Evolutionary conservation across 805 yeast genomes (phyloP).

Genomic region (Phaffomyces antillensis): DNA sequence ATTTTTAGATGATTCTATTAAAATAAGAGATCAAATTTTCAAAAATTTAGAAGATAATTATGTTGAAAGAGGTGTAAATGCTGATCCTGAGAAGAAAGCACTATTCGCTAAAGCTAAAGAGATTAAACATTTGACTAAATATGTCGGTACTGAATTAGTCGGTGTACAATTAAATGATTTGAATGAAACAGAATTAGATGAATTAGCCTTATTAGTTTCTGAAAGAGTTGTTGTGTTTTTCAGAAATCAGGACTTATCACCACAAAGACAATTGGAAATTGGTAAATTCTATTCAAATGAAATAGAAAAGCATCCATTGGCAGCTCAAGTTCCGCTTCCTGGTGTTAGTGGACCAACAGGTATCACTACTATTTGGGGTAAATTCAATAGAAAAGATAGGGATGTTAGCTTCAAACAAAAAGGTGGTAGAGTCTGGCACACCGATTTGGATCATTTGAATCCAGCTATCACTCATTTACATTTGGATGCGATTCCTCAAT

Average conservation of each 20-base stretch:
- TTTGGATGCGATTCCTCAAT: constrained; percentile 39
- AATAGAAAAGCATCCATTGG: constrained; percentile 35
- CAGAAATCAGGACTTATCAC: constrained; percentile 14
- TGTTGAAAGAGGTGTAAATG: constrained; percentile 30
- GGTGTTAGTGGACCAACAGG: constrained; percentile 22
- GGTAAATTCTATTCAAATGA: constrained; percentile 24
- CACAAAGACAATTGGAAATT: constrained; percentile 13
- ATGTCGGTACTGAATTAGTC: constrained; percentile 43
- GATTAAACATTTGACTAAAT: constrained; percentile 36
- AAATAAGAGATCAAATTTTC: constrained; percentile 23
- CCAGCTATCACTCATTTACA: constrained; percentile 49
- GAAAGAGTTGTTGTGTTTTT: constrained; percentile 47
- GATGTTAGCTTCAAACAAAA: constrained; percentile 3
- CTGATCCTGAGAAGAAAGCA: constrained; percentile 37
- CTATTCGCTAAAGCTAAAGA: constrained; percentile 34
- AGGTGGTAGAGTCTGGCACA: constrained; percentile 35
- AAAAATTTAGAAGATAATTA: constrained; percentile 26
- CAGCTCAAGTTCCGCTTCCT: constrained; percentile 27
- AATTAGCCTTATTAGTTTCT: constrained; percentile 39
- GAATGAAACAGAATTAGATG: constrained; percentile 37
- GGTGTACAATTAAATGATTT: constrained; percentile 39
- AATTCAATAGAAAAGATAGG: constrained; percentile 19
- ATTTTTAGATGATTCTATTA: constrained; percentile 34
- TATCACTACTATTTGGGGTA: constrained; percentile 30
- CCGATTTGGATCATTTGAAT: constrained; percentile 51